A percentile compares a stretch with the other conserved stretches of the same genome.
Evolutionary conservation across 306 rosid species (phyloP).

Genomic region (Hylodesmum podocarpum): DNA sequence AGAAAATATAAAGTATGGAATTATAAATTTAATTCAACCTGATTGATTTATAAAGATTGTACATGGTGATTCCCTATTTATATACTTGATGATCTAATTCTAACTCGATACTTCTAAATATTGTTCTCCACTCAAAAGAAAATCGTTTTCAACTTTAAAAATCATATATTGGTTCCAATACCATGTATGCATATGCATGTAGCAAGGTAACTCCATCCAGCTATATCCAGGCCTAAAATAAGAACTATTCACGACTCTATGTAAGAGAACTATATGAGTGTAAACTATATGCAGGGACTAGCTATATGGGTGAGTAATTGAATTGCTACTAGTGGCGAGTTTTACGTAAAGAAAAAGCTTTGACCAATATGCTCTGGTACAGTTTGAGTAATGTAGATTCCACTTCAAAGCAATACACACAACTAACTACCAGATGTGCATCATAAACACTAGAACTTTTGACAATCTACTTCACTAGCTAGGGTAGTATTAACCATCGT

Average conservation of each 20-base stretch:
- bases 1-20: no score
- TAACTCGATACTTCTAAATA: no score
- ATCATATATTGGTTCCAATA: not conserved
- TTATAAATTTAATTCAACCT: no score
- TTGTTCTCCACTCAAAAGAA: not conserved
- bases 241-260: not conserved
- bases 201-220: not conserved
- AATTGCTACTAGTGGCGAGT: not conserved
- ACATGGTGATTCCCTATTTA: no score
- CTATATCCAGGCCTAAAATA: not conserved
- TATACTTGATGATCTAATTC: no score
- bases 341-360: not conserved
- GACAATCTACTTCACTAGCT: not conserved
- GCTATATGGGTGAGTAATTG: not conserved
- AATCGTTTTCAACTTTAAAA: not conserved
- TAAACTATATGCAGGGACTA: not conserved
- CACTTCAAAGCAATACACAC: not conserved
- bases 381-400: not conserved
- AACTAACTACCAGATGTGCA: not conserved
- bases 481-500: no score
- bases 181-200: not conserved
- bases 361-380: not conserved
- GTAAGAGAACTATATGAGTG: not conserved
- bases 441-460: not conserved
- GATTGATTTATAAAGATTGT: no score